A percentile compares a stretch with the other conserved stretches of the same genome.
Evolutionary conservation across 257 asterid genomes (phyloP).

Genomic region (Schizonepeta tenuifolia): DNA sequence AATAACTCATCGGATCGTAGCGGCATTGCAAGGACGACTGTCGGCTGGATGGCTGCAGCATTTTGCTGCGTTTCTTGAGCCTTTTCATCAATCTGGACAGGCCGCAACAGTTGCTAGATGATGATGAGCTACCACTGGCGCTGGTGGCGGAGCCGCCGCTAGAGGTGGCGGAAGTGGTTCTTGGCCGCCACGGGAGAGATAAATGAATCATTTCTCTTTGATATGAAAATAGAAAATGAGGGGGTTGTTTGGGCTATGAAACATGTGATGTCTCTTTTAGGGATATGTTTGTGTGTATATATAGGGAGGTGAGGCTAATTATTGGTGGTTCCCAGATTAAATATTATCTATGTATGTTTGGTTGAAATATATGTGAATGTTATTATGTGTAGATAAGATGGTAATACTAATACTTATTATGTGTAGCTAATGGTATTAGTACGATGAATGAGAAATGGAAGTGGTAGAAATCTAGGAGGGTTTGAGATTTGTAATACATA

Average conservation of each 20-base stretch:
- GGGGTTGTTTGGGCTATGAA: not conserved
- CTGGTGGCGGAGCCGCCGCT: conserved; percentile 16
- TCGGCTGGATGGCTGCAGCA: conserved; percentile 44
- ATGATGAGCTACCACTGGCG: not conserved
- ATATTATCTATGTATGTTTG: not conserved
- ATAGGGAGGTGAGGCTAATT: not conserved
- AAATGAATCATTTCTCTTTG: conserved; percentile 36
- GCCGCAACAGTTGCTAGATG: conserved; percentile 53
- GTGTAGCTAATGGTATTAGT: conserved; percentile 13
- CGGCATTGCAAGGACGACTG: conserved; percentile 66
- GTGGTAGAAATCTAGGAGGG: conserved; percentile 23
- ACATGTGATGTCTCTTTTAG: not conserved
- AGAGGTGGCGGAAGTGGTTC: conserved; percentile 32
- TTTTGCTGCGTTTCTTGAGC: conserved; percentile 57
- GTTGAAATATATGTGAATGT: too few species aligned
- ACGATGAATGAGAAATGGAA: conserved; percentile 26
- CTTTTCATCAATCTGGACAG: conserved; percentile 54
- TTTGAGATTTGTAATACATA: conserved; percentile 15
- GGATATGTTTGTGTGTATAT: conserved; percentile 8
- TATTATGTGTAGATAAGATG: not conserved
- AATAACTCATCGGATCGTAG: conserved; percentile 74
- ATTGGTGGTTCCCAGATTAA: not conserved
- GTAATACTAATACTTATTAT: not conserved
- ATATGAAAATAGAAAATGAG: not conserved
- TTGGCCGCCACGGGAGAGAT: conserved; percentile 51